A percentile compares a stretch with the other conserved stretches of the same genome.
Conservation (phyloP, 805 yeast genomes). For the Myxozyma neglecta region DNA sequence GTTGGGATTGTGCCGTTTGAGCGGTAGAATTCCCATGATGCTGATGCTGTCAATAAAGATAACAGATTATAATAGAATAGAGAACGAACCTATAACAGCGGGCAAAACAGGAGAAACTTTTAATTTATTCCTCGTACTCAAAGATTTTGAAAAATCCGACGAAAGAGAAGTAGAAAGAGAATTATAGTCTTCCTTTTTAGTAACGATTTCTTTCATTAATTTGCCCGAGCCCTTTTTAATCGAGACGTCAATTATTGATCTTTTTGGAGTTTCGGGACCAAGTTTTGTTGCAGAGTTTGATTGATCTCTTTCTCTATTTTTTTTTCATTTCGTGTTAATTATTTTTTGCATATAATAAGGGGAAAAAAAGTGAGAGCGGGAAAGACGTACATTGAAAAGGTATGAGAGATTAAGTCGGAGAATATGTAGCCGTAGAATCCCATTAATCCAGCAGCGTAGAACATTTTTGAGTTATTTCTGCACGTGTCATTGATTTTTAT, state of each 20-base stretch:
- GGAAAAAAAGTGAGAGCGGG: slow-evolving; percentile 35
- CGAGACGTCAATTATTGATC: slow-evolving; percentile 47
- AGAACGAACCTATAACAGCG: slow-evolving; percentile 17
- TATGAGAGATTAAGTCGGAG: slow-evolving; percentile 70
- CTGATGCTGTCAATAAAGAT: slow-evolving; percentile 39
- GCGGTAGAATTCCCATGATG: slow-evolving; percentile 50
- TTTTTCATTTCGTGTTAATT: too few species aligned
- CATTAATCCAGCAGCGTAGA: slow-evolving; percentile 66
- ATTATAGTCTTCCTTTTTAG: slow-evolving; percentile 34
- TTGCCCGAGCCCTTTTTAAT: slow-evolving; percentile 37
- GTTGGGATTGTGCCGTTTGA: neutral
- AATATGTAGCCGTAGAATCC: slow-evolving; percentile 85
- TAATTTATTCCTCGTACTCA: slow-evolving; percentile 43
- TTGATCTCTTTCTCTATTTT: slow-evolving; percentile 54
- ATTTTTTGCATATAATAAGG: slow-evolving; percentile 35
- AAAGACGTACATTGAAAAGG: slow-evolving; percentile 37
- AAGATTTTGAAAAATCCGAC: slow-evolving; percentile 21
- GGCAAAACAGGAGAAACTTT: slow-evolving; percentile 60
- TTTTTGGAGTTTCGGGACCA: slow-evolving; percentile 50
- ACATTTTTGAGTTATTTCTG: slow-evolving; percentile 58
- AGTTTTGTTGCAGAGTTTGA: slow-evolving; percentile 51
- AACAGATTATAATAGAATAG: too few species aligned
- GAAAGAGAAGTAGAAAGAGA: slow-evolving; percentile 28
- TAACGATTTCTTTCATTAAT: slow-evolving; percentile 33
- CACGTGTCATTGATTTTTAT: slow-evolving; percentile 54